phyloP scores from a whole-genome alignment of 345 rosid species.

The Syzygium aromaticum region DNA sequence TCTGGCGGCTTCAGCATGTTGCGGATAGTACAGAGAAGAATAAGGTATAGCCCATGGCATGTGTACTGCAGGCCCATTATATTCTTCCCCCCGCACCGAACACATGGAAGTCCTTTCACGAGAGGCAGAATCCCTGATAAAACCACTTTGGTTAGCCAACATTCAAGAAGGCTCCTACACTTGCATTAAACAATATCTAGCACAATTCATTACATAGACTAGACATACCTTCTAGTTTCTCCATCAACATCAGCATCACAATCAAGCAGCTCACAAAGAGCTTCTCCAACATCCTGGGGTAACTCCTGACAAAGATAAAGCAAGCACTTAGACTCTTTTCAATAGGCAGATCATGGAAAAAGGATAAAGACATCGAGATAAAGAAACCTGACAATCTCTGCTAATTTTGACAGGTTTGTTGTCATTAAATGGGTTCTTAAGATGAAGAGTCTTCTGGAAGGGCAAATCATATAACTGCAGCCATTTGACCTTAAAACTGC shows the following conservation, averaged over 20 bases:
- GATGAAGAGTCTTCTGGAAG: conserved; percentile 92
- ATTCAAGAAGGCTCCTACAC: background rate
- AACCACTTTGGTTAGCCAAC: background rate
- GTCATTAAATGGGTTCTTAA: conserved; percentile 89
- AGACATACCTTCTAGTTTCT: conserved; percentile 37
- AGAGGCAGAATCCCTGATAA: conserved; percentile 12
- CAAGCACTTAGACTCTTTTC: background rate
- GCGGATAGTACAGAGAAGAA: conserved; percentile 41
- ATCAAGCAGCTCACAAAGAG: conserved; percentile 88
- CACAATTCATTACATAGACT: background rate
- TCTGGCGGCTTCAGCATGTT: conserved; percentile 46
- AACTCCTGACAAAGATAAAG: conserved; percentile 49
- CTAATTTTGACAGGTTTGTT: conserved; percentile 95
- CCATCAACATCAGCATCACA: conserved; percentile 40
- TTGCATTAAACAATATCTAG: background rate
- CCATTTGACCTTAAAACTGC: conserved; percentile 92
- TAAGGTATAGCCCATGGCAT: conserved; percentile 39
- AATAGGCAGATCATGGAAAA: background rate
- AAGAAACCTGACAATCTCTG: conserved; percentile 90
- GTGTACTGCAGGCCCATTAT: conserved; percentile 22
- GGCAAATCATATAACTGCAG: conserved; percentile 73
- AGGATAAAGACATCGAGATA: background rate
- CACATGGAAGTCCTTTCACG: conserved; percentile 25
- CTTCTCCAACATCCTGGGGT: conserved; percentile 80
- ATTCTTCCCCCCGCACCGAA: conserved; percentile 48